Percentiles rank a stretch among this genome's conserved stretches.
Conservation (phyloP, 2,329 filamentous ascomycete species). For the Apiospora malaysiana region DNA sequence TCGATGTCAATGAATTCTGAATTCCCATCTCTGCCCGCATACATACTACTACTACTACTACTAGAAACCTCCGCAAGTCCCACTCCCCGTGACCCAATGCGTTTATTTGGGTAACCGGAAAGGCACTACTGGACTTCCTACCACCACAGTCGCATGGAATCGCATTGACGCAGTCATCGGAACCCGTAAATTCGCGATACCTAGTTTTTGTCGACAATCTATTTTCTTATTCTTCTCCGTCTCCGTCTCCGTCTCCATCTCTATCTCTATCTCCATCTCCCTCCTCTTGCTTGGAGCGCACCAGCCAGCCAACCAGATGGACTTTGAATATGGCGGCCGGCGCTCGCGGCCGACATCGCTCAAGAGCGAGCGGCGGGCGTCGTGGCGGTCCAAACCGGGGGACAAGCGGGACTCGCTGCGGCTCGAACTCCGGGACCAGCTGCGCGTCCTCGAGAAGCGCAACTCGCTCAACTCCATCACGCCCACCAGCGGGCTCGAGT, state of each 20-base stretch:
- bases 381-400: background rate
- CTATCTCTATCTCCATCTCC: too few relatives aligned
- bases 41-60: too few relatives aligned
- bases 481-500: constrained; percentile 24
- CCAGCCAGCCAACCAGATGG: background rate
- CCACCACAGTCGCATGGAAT: background rate
- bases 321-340: background rate
- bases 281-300: too few relatives aligned
- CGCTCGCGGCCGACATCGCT: constrained; percentile 4
- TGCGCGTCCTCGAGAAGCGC: constrained; percentile 7
- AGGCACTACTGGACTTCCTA: background rate
- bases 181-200: background rate
- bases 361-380: constrained; percentile 7
- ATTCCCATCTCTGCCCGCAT: background rate
- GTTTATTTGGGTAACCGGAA: background rate
- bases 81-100: constrained; percentile 8
- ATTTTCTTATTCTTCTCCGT: background rate
- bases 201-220: background rate
- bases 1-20: too few relatives aligned
- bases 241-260: too few relatives aligned
- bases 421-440: background rate
- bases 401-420: constrained; percentile 7
- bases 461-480: constrained; percentile 23
- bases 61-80: constrained; percentile 10
- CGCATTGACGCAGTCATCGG: background rate